Percentiles rank a stretch among this genome's conserved stretches.
These are phyloP conservation scores for Gentiana straminea DNA, from an alignment of 257 asterid species.

Conservation along the genomic window DNA sequence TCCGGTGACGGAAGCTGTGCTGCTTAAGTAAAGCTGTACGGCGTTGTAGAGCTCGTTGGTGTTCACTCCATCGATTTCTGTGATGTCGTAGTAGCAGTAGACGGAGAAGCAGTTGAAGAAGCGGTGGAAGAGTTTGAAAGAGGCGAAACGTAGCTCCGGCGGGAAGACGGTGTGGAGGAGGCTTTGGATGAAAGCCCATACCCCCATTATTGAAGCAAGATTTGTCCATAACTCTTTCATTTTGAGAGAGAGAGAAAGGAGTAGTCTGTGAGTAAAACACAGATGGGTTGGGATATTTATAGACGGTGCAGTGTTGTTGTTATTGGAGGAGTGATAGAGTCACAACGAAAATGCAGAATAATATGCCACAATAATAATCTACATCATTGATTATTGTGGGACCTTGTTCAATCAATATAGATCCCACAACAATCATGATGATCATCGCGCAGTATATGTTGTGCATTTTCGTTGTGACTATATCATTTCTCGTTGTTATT, in stretches of 20 bases:
- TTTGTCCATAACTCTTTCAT: conserved; percentile 40
- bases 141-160: conserved; percentile 28
- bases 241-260: background rate
- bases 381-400: too few relatives aligned
- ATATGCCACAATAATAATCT: too few relatives aligned
- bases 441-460: too few relatives aligned
- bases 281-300: conserved; percentile 10
- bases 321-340: too few relatives aligned
- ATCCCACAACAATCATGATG: too few relatives aligned
- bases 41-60: conserved; percentile 47
- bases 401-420: too few relatives aligned
- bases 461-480: too few relatives aligned
- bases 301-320: background rate
- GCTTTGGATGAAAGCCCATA: conserved; percentile 36
- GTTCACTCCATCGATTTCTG: conserved; percentile 39
- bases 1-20: conserved; percentile 26
- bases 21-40: conserved; percentile 33
- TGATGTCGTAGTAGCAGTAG: conserved; percentile 38
- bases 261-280: background rate
- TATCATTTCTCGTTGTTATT: too few relatives aligned
- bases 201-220: conserved; percentile 37
- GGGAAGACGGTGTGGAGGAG: conserved; percentile 30
- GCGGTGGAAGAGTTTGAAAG: conserved; percentile 24
- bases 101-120: conserved; percentile 27
- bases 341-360: too few relatives aligned